Conservation (phyloP, 345 rosid species). For the Erysimum cheiranthoides region DNA sequence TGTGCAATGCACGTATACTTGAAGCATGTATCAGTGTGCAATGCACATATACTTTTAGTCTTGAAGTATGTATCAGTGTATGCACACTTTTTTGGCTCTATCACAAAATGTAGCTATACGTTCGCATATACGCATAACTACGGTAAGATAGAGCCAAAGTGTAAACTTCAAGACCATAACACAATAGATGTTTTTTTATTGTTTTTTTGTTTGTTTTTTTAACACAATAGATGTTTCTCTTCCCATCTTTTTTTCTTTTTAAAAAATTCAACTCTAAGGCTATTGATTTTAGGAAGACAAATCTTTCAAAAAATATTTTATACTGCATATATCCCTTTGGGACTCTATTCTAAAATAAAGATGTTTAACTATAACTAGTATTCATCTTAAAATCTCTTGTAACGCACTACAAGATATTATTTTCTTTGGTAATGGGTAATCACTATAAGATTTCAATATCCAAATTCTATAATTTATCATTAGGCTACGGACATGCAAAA, state of each 20-base stretch:
- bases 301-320: conserved; percentile 21
- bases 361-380: neutral
- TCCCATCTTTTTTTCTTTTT: too few relatives aligned
- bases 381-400: neutral
- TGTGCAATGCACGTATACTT: too few relatives aligned
- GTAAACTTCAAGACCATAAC: neutral
- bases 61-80: too few relatives aligned
- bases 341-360: neutral
- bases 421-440: conserved; percentile 6
- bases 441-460: conserved; percentile 23
- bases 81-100: too few relatives aligned
- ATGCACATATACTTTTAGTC: too few relatives aligned
- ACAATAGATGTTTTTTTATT: neutral
- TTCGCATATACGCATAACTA: too few relatives aligned
- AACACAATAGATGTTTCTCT: neutral
- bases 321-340: conserved; percentile 1
- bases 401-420: conserved; percentile 19
- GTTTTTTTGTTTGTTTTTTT: too few relatives aligned
- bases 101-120: too few relatives aligned
- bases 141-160: too few relatives aligned
- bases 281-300: neutral
- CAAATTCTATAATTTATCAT: conserved; percentile 14
- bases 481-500: conserved; percentile 33
- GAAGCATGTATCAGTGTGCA: too few relatives aligned
- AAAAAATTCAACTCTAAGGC: too few relatives aligned